Base-by-base conservation (phyloP, 495 filamentous ascomycete genomes). In the Barbatosphaeria neglecta region DNA sequence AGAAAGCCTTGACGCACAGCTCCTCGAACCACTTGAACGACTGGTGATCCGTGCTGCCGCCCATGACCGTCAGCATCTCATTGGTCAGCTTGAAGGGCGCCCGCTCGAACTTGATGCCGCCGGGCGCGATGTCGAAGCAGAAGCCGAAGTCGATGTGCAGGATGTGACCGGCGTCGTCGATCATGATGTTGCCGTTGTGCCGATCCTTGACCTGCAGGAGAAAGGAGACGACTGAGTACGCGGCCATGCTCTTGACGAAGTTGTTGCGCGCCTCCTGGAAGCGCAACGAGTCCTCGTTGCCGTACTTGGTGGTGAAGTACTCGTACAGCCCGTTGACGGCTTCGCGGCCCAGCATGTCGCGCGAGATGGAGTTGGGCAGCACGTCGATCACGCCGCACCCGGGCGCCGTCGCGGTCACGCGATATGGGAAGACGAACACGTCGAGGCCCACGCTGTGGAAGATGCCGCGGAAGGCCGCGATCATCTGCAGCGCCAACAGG, bases 131-230 rank as follows among this genome's bases (percentile, higher is more conserved):
- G 60, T 99, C 93, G 63, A 99, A 97, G 65, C 90, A 97, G 73
- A 99, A 99, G 17, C 93, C 93, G 56, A 99, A 99, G 66, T 99
- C 92, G 61, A 99, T 95, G 65, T 99, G 93, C 17, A 99, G 81
- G 59, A 99, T 95, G 65, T 97, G 92, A 5, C 93, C 93, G 2
- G 83, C 85, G 56, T 95, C 90, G 58, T 97, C 88, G 37, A 99
- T 77, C 93, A 99, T 97, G 69, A 99, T 97, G 66, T 99, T 99
- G 37, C 93, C 93, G 61, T 99, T 99, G 65, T 99, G 93, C 5
- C 93, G 80, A 63, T 99, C 93, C 64, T 99, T 99, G 80, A 99
- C 95, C 58, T 99, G 94, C 22, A 99, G 70, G 7, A 99, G 73
- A 64, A 93, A 97, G 0, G 87, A 92, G 44, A 97, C 96, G 48